A percentile compares a stretch with the other conserved stretches of the same genome.
These are phyloP conservation scores for Noccaea caerulescens DNA, from an alignment of 345 rosid species.

Conservation along the genomic window DNA sequence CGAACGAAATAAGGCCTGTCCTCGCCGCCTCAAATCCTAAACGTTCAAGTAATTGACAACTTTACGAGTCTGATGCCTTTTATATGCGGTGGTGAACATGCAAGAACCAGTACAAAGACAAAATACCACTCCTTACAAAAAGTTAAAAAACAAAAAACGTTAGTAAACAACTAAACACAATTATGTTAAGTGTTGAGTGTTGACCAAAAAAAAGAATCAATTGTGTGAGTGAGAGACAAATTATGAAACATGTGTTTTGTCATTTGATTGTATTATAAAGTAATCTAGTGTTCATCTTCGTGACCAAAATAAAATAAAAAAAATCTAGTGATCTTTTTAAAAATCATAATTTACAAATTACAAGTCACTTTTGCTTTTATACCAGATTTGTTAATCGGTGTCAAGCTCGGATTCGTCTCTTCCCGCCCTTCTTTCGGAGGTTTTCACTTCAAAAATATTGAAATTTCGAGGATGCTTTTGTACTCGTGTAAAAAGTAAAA, in stretches of 20 bases:
- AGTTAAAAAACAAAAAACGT: neutral
- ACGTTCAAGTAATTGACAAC: constrained; percentile 21
- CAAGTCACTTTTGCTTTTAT: neutral
- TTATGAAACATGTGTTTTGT: neutral
- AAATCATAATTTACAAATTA: neutral
- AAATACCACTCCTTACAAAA: neutral
- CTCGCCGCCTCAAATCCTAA: constrained; percentile 24
- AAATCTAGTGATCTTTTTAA: neutral
- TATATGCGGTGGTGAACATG: constrained; percentile 36
- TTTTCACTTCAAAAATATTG: constrained; percentile 17
- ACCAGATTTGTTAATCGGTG: neutral
- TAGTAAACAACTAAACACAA: too few relatives aligned
- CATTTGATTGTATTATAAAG: neutral
- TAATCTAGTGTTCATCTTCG: neutral
- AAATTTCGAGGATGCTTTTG: neutral
- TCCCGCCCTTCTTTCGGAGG: constrained; percentile 26
- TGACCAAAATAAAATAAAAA: too few relatives aligned
- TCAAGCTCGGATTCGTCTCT: neutral
- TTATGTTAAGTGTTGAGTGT: too few relatives aligned
- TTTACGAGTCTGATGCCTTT: constrained; percentile 21
- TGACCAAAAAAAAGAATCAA: too few relatives aligned
- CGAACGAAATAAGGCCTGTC: neutral
- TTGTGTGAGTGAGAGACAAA: neutral
- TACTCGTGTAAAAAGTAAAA: neutral
- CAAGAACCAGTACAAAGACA: constrained; percentile 7